Base-by-base conservation (phyloP, 73 alveolate species). In the Halteria grandinella region DNA sequence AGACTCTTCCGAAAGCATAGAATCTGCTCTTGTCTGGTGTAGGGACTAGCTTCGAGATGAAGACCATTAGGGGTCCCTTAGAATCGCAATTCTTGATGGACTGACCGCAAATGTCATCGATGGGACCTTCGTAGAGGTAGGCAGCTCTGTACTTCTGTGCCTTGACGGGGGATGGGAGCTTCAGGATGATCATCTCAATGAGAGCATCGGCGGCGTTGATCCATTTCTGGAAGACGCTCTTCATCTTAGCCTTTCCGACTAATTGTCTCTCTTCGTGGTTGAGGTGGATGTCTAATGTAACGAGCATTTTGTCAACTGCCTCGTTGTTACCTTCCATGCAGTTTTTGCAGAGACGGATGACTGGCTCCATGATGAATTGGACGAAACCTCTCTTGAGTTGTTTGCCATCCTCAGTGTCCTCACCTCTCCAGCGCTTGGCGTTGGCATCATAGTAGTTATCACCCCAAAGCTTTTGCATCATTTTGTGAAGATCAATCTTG, bases 1-100 rank as follows among this genome's bases (percentile, higher is more conserved):
- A 97, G 51, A 97, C 98, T 80, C 99, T 91, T 59, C 99, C 99
- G 91, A 97, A 97, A 75, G 99, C 99, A 76, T 92, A 93, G 97
- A 97, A 97, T 85, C 99, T 85, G 29, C 99, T 98, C 88, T 94
- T 92, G 81, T 97, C 99, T 44, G 88, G 51, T 72, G 99, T 90
- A 36, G 99, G 99, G 34, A 97, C 98, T 99, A 97, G 96, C 96
- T 96, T 97, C 25, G 99, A 96, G 83, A 97, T 94, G 93, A 96
- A 96, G 96, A 97, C 87, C 99, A 97, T 90, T 57, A 97, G 94
- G 32, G 99, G 99, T 7, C 99, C 99, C 71, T 95, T 78, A 15
- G 98, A 98, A 77, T 97, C 98, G 92, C 99, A 97, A 72, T 64
- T 79, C 79, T 86, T 92, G 93, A 94, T 94, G 58, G 97, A 96